Evolutionary conservation across 257 asterid species (phyloP).

Genomic region (Parsonsia alboflavescens): DNA sequence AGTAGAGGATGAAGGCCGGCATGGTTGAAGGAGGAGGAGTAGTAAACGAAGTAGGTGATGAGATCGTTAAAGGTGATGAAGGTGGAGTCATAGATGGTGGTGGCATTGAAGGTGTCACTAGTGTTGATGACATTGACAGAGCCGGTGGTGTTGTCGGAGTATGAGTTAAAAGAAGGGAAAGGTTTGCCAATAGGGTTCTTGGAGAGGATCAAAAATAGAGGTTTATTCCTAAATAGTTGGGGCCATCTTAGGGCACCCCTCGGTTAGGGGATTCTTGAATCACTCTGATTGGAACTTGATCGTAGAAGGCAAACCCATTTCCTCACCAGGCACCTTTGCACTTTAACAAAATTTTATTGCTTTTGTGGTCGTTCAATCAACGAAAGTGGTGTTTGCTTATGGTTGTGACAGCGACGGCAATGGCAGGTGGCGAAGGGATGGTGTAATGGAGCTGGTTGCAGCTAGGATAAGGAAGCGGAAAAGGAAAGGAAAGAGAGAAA

Average conservation of each 20-base stretch:
- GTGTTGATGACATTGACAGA: conserved; percentile 15
- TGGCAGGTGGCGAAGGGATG: too few relatives aligned
- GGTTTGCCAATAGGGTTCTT: conserved; percentile 49
- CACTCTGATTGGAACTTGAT: conserved; percentile 46
- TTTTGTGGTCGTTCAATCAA: too few relatives aligned
- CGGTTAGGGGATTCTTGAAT: conserved; percentile 27
- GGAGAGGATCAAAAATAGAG: conserved; percentile 34
- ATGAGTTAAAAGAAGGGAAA: conserved; percentile 15
- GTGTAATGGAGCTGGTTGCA: too few relatives aligned
- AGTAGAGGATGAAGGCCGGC: conserved; percentile 20
- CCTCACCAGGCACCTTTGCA: too few relatives aligned
- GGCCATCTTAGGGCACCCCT: conserved; percentile 17
- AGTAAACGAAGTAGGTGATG: conserved; percentile 24
- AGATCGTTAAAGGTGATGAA: conserved; percentile 35
- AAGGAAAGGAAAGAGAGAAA: too few relatives aligned
- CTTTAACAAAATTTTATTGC: too few relatives aligned
- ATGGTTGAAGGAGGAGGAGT: conserved; percentile 22
- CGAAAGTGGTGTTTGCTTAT: too few relatives aligned
- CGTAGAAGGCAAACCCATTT: conserved; percentile 33
- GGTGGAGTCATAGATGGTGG: conserved; percentile 23
- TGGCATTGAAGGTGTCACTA: conserved; percentile 22
- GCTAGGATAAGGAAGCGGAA: too few relatives aligned
- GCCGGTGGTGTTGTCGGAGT: conserved; percentile 20
- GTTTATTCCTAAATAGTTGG: conserved; percentile 55
- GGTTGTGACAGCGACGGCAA: too few relatives aligned